phyloP scores from a whole-genome alignment of 257 asterid genomes.

The Plantago elongata region DNA sequence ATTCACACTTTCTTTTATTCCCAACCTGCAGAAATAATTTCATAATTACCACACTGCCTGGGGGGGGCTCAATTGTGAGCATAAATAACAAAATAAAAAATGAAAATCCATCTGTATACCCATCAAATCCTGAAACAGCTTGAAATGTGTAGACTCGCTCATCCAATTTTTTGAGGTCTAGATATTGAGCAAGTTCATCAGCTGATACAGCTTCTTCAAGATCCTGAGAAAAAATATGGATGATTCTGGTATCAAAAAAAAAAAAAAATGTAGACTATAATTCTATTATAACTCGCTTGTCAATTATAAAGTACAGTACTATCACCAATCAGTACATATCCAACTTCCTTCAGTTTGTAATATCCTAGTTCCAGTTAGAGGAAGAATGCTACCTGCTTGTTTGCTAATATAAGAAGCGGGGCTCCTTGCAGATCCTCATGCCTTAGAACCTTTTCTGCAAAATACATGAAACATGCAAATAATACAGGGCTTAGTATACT shows the following conservation, averaged over 20 bases:
- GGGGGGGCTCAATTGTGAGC: neutral
- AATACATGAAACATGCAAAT: neutral
- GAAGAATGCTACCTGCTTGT: conserved; percentile 53
- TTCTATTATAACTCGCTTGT: neutral
- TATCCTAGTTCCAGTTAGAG: neutral
- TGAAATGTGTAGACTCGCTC: conserved; percentile 56
- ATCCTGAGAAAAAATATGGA: conserved; percentile 41
- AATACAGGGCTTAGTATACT: neutral
- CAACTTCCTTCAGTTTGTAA: neutral
- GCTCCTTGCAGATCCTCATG: conserved; percentile 86
- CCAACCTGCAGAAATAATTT: conserved; percentile 42
- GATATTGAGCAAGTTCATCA: conserved; percentile 67
- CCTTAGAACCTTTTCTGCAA: conserved; percentile 66
- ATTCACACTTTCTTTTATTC: conserved; percentile 71
- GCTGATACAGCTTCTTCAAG: conserved; percentile 59
- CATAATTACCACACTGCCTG: neutral
- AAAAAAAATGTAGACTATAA: too few species aligned
- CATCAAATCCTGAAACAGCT: conserved; percentile 70
- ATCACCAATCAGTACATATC: neutral
- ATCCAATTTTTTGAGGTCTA: conserved; percentile 71
- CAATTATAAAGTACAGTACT: neutral
- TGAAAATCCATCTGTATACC: conserved; percentile 34
- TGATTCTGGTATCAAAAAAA: neutral
- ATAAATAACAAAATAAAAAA: neutral
- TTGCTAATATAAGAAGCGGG: conserved; percentile 62